These are phyloP conservation scores for Rhynchospora pubera DNA, from an alignment of 176 grass and related monocot genomes.

Conservation along the genomic window DNA sequence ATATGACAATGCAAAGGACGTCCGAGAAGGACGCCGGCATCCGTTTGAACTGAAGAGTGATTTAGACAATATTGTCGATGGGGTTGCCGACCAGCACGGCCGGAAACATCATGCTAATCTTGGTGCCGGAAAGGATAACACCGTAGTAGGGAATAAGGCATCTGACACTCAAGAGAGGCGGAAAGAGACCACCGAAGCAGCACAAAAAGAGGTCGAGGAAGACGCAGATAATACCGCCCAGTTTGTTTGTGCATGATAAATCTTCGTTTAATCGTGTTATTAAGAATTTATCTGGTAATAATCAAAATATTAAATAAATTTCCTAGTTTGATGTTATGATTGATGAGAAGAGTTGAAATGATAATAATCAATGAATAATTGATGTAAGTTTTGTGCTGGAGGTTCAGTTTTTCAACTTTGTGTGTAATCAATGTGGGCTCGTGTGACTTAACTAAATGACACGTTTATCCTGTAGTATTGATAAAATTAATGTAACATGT, in stretches of 20 bases:
- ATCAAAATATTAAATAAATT: too few species aligned
- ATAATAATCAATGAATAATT: too few species aligned
- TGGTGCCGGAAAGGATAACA: conserved; percentile 32
- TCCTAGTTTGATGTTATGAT: too few species aligned
- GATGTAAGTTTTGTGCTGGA: too few species aligned
- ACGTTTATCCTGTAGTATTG: too few species aligned
- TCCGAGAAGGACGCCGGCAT: conserved; percentile 3
- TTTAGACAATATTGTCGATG: too few species aligned
- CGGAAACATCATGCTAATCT: conserved; percentile 4
- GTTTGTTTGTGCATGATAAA: not conserved
- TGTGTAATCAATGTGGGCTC: too few species aligned
- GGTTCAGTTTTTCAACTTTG: too few species aligned
- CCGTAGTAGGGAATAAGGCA: conserved; percentile 17
- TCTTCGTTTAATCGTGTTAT: not conserved
- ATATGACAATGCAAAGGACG: conserved; percentile 47
- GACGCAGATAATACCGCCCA: conserved; percentile 21
- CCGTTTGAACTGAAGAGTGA: not conserved
- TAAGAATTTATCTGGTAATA: too few species aligned
- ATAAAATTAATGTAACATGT: too few species aligned
- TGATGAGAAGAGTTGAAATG: too few species aligned
- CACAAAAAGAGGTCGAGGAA: conserved; percentile 36
- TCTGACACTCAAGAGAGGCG: conserved; percentile 34
- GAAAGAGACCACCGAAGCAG: conserved; percentile 24
- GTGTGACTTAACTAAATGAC: too few species aligned
- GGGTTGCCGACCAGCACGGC: not conserved